A percentile compares a stretch with the other conserved stretches of the same genome.
Conservation (phyloP, 2,329 filamentous ascomycete species). For the Exophiala dermatitidis region DNA sequence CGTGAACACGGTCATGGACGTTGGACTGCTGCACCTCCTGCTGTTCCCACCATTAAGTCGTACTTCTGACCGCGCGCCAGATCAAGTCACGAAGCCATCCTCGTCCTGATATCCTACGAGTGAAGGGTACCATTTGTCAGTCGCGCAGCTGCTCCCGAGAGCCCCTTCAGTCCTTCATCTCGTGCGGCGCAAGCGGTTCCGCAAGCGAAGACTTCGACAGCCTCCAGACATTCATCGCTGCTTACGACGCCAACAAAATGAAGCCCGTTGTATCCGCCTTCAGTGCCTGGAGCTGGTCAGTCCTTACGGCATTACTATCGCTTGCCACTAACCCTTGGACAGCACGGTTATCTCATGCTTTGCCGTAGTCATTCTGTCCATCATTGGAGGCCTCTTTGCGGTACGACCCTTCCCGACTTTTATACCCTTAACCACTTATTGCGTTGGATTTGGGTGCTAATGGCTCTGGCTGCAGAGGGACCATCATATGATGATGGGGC, state of each 20-base stretch:
- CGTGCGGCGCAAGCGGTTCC: not conserved
- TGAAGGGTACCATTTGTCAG: not conserved
- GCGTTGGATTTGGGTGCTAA: not conserved
- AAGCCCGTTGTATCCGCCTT: conserved; percentile 88
- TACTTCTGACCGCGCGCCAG: too few relatives aligned
- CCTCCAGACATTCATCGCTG: not conserved
- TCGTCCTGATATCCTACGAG: not conserved
- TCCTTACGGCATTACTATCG: conserved; percentile 14
- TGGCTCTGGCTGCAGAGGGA: conserved; percentile 42
- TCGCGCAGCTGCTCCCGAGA: not conserved
- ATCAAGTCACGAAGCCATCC: not conserved
- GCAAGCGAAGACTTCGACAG: not conserved
- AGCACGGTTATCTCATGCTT: conserved; percentile 66
- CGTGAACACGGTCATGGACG: not conserved
- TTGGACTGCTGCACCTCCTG: not conserved
- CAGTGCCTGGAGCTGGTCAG: conserved; percentile 93
- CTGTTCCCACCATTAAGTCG: not conserved
- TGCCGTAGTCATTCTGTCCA: conserved; percentile 57
- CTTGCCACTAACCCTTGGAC: conserved; percentile 19
- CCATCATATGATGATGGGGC: conserved; percentile 78
- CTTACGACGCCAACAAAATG: conserved; percentile 51
- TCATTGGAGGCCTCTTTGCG: conserved; percentile 66
- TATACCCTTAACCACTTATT: not conserved
- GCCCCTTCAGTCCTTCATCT: not conserved
- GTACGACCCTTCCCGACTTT: conserved; percentile 36